A percentile compares a stretch with the other conserved stretches of the same genome.
These are phyloP conservation scores for Talaromyces adpressus DNA, from an alignment of 495 filamentous ascomycete species.

Conservation along the genomic window DNA sequence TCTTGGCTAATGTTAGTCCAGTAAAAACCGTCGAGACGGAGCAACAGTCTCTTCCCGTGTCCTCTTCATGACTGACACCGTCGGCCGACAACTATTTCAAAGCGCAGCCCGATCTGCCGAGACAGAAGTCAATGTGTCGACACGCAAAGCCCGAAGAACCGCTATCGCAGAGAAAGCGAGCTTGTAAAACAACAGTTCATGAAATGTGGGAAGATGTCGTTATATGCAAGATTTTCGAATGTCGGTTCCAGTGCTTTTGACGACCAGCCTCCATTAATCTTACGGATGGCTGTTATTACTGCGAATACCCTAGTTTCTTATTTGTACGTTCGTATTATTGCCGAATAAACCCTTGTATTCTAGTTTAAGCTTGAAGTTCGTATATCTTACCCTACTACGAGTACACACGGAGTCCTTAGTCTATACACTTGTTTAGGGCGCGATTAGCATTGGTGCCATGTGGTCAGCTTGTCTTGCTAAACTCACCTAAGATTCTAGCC, in stretches of 20 bases:
- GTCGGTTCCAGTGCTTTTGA: not conserved
- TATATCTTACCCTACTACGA: not conserved
- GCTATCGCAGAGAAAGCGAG: slow-evolving; percentile 28
- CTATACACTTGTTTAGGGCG: not conserved
- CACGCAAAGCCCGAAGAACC: slow-evolving; percentile 31
- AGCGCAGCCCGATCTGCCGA: slow-evolving; percentile 24
- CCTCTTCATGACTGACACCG: slow-evolving; percentile 59
- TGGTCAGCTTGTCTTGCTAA: not conserved
- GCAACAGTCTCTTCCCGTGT: slow-evolving; percentile 84
- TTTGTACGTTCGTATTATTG: not conserved
- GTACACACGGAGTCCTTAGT: not conserved
- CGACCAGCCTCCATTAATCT: not conserved
- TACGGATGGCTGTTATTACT: not conserved
- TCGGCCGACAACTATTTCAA: slow-evolving; percentile 45
- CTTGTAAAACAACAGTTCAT: slow-evolving; percentile 16
- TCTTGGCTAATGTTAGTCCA: slow-evolving; percentile 10
- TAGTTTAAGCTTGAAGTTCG: not conserved
- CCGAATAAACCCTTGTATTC: not conserved
- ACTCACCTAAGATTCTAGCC: not conserved
- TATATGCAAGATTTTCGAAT: not conserved
- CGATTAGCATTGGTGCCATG: not conserved
- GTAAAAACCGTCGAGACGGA: slow-evolving; percentile 87
- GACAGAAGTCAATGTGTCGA: slow-evolving; percentile 24
- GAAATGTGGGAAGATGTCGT: not conserved
- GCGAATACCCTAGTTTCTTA: not conserved